Evolutionary conservation across 2,329 filamentous ascomycete genomes (phyloP).

Genomic region (Beauveria australis): DNA sequence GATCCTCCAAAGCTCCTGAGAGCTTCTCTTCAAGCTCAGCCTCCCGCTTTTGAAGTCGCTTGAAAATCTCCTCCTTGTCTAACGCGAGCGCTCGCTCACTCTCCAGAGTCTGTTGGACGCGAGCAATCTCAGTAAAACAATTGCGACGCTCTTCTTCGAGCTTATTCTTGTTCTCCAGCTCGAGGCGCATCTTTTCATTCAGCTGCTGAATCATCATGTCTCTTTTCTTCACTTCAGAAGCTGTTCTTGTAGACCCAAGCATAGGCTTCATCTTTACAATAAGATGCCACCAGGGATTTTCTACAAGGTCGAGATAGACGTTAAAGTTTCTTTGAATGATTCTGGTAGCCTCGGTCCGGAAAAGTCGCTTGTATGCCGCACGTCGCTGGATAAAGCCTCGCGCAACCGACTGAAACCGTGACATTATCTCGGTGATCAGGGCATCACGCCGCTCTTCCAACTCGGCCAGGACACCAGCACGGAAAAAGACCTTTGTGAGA

Average conservation of each 20-base stretch:
- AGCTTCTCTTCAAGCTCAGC: conserved; percentile 89
- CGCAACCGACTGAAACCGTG: conserved; percentile 83
- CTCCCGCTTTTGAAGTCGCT: conserved; percentile 86
- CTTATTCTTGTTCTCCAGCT: conserved; percentile 64
- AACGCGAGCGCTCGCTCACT: conserved; percentile 91
- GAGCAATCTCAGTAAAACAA: conserved; percentile 76
- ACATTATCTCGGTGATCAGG: conserved; percentile 89
- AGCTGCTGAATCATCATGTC: conserved; percentile 89
- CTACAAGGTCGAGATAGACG: conserved; percentile 79
- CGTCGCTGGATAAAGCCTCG: conserved; percentile 84
- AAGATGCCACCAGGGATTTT: conserved; percentile 96
- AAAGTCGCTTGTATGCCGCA: conserved; percentile 84
- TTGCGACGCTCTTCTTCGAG: conserved; percentile 88
- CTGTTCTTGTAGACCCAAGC: conserved; percentile 82
- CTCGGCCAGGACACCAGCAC: conserved; percentile 90
- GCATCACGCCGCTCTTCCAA: conserved; percentile 92
- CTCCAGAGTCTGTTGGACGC: conserved; percentile 88
- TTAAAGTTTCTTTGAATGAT: conserved; percentile 95
- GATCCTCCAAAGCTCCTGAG: conserved; percentile 82
- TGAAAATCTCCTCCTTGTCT: conserved; percentile 99
- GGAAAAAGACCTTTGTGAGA: conserved; percentile 95
- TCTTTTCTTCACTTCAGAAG: conserved; percentile 86
- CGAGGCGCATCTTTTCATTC: conserved; percentile 72
- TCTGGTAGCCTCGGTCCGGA: conserved; percentile 85
- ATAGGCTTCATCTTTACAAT: conserved; percentile 93